A percentile compares a stretch with the other conserved stretches of the same genome.
These are phyloP conservation scores for Capsicum rhomboideum DNA, from an alignment of 257 asterid genomes.

Conservation along the genomic window DNA sequence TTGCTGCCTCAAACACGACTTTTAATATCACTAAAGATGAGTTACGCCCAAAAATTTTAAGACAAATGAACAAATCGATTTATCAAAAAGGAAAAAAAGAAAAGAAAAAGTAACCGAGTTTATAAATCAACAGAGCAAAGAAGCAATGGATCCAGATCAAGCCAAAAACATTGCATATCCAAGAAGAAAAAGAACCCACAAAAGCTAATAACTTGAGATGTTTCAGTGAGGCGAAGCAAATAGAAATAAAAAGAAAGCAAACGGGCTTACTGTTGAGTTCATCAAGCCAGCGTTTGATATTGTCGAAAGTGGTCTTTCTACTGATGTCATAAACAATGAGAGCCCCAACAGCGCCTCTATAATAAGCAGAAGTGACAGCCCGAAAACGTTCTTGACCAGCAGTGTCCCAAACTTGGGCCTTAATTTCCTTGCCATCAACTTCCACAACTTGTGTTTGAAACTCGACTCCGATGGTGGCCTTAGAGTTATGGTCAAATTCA, in stretches of 20 bases:
- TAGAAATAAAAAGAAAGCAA: not conserved
- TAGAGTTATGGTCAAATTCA: conserved; percentile 62
- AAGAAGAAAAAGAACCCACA: not conserved
- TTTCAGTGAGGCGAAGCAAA: not conserved
- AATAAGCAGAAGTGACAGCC: conserved; percentile 75
- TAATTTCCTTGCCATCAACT: conserved; percentile 64
- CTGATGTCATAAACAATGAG: conserved; percentile 56
- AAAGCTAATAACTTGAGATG: no score
- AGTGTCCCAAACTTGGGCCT: conserved; percentile 87
- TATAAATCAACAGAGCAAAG: not conserved
- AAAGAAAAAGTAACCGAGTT: not conserved
- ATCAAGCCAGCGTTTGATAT: conserved; percentile 55
- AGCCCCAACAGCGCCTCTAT: conserved; percentile 74
- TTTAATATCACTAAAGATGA: not conserved
- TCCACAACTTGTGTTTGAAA: conserved; percentile 70
- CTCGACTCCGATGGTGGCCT: conserved; percentile 80
- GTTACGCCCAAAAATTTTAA: not conserved
- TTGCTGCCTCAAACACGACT: not conserved
- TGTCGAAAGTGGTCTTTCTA: conserved; percentile 47
- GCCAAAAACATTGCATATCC: not conserved
- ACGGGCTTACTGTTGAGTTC: conserved; percentile 49
- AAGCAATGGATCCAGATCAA: not conserved
- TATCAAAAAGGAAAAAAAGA: not conserved
- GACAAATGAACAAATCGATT: not conserved
- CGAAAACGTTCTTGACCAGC: conserved; percentile 86